Evolutionary conservation across 2,329 filamentous ascomycete genomes (phyloP).

Genomic region (Pleurostoma richardsiae): DNA sequence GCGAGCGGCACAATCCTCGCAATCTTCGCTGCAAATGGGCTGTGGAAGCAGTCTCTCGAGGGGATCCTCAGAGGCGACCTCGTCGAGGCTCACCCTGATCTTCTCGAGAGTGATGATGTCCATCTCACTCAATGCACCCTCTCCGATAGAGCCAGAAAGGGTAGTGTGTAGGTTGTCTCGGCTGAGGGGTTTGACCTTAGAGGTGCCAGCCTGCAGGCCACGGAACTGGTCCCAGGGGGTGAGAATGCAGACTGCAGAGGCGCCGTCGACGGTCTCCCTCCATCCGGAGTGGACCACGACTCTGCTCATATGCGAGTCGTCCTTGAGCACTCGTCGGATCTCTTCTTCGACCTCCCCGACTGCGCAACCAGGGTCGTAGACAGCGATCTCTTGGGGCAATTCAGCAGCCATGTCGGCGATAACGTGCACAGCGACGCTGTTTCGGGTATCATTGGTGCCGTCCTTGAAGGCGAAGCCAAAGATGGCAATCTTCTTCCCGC

Average conservation of each 20-base stretch:
- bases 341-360: slow-evolving; percentile 25
- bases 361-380: slow-evolving; percentile 44
- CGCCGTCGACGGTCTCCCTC: slow-evolving; percentile 36
- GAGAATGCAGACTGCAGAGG: slow-evolving; percentile 42
- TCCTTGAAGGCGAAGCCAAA: slow-evolving; percentile 61
- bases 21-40: neutral
- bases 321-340: slow-evolving; percentile 15
- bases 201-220: slow-evolving; percentile 14
- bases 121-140: slow-evolving; percentile 17
- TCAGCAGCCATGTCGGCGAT: slow-evolving; percentile 46
- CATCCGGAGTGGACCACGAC: slow-evolving; percentile 34
- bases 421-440: slow-evolving; percentile 47
- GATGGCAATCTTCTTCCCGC: slow-evolving; percentile 50
- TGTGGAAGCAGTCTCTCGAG: slow-evolving; percentile 9
- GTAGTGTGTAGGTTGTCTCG: slow-evolving; percentile 8
- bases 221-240: slow-evolving; percentile 50
- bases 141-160: slow-evolving; percentile 1
- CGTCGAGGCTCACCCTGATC: slow-evolving; percentile 3
- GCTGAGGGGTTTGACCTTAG: slow-evolving; percentile 7
- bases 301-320: slow-evolving; percentile 15
- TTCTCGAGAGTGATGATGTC: slow-evolving; percentile 19
- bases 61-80: slow-evolving; percentile 12
- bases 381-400: slow-evolving; percentile 38
- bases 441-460: slow-evolving; percentile 53
- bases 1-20: slow-evolving; percentile 5